Evolutionary conservation across 768 basidiomycete genomes (phyloP).

Genomic region (Dioszegia crocea): DNA sequence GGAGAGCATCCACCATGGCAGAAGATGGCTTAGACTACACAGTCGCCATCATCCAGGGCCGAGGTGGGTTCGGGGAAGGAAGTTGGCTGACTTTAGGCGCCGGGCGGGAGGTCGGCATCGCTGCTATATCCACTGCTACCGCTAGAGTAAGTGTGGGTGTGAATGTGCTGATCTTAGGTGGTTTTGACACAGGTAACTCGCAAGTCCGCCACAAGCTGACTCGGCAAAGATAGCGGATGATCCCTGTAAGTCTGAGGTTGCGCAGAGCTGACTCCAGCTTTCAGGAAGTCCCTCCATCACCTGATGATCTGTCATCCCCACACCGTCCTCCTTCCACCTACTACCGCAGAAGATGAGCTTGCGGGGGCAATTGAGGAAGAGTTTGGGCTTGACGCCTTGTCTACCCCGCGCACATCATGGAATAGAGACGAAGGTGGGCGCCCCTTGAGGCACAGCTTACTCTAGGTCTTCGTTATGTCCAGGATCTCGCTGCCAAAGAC

Average conservation of each 20-base stretch:
- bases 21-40: constrained; percentile 10
- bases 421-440: constrained; percentile 67
- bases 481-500: constrained; percentile 72
- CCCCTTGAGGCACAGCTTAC: constrained; percentile 12
- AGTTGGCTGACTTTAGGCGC: constrained; percentile 51
- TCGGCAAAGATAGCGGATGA: constrained; percentile 5
- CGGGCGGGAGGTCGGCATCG: constrained; percentile 79
- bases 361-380: constrained; percentile 54
- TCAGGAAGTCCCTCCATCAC: constrained; percentile 22
- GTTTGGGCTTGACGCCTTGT: constrained; percentile 71
- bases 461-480: constrained; percentile 68
- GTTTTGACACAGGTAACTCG: constrained; percentile 67
- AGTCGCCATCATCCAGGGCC: constrained; percentile 24
- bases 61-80: constrained; percentile 7
- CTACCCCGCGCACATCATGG: constrained; percentile 70
- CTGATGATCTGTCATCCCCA: constrained; percentile 56
- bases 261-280: constrained; percentile 7
- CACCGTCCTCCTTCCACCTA: constrained; percentile 64
- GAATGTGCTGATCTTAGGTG: neutral
- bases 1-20: constrained; percentile 3
- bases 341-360: constrained; percentile 50
- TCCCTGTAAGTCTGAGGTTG: neutral
- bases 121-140: constrained; percentile 74
- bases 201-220: neutral
- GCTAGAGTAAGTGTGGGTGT: constrained; percentile 55